Evolutionary conservation across 208 protist species (phyloP), one percentile per base, ranked within the genome.

Genomic region (Crithidia mellificae): DNA sequence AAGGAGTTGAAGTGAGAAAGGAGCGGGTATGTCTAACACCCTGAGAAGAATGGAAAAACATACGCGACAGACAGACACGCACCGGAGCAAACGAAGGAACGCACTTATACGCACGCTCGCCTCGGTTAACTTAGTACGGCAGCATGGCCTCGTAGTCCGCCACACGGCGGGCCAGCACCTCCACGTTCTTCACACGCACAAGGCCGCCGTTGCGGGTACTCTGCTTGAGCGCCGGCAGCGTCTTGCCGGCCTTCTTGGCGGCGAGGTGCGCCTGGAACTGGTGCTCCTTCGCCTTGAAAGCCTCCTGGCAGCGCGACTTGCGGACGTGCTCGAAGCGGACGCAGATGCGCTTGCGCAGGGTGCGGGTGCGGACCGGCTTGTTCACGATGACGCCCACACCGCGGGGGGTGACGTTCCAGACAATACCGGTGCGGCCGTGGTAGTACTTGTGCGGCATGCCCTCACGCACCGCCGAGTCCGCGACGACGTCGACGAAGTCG

Each of bases 371-470:
- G 76, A 99, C 95, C 51, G 79, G 91, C 94, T 99, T 99, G 97
- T 99, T 99, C 64, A 99, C 76, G 74, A 99, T 96, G 39, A 99
- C 98, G 88, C 99, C 99, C 49, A 99, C 85, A 54, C 98, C 98
- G 65, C 97, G 93, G 65, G 92, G 94, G 53, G 98, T 99, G 38
- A 99, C 96, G 89, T 99, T 99, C 98, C 97, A 99, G 30, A 99
- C 97, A 65, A 92, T 87, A 68, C 99, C 99, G 63, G 99, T 99
- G 81, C 96, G 98, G 68, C 99, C 99, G 84, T 99, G 98, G 97
- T 99, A 99, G 92, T 98, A 99, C 90, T 99, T 99, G 96, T 99
- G 94, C 57, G 99, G 99, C 98, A 99, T 99, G 84, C 99, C 99
- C 55, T 98, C 98, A 59, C 99, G 98, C 76, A 99, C 91, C n/a